Percentiles rank a stretch among this genome's conserved stretches.
phyloP scores from a whole-genome alignment of 371 early-diverging fungal genomes.

The Mortierella sp. region DNA sequence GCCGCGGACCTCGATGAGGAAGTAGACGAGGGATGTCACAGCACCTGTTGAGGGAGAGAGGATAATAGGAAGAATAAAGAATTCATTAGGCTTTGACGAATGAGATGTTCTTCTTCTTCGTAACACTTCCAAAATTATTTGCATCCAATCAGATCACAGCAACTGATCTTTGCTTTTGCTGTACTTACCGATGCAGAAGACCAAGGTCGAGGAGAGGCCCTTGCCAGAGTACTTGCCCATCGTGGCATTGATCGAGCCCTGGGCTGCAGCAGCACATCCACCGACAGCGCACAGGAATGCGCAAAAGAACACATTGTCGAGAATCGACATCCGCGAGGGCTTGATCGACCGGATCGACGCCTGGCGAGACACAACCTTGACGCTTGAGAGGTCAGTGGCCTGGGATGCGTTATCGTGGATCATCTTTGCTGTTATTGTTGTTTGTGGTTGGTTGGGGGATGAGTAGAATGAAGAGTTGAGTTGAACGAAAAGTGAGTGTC shows the following conservation, averaged over 20 bases:
- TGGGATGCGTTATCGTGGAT: slow-evolving; percentile 34
- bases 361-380: slow-evolving; percentile 37
- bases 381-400: slow-evolving; percentile 26
- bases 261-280: slow-evolving; percentile 34
- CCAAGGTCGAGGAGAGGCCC: slow-evolving; percentile 40
- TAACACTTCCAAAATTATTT: not conserved
- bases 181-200: slow-evolving; percentile 34
- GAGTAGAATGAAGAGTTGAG: not conserved
- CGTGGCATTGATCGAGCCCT: slow-evolving; percentile 35
- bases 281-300: slow-evolving; percentile 38
- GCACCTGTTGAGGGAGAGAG: slow-evolving; percentile 17
- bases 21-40: slow-evolving; percentile 31
- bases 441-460: not conserved
- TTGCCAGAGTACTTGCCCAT: slow-evolving; percentile 34
- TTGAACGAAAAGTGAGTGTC: not conserved
- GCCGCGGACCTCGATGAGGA: slow-evolving; percentile 35
- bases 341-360: slow-evolving; percentile 46
- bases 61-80: not conserved
- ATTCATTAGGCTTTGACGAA: not conserved
- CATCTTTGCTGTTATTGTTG: not conserved
- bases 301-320: slow-evolving; percentile 38
- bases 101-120: not conserved
- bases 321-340: slow-evolving; percentile 31
- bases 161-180: not conserved
- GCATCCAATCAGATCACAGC: not conserved